These are phyloP conservation scores for Xylaria nigripes DNA, from an alignment of 495 filamentous ascomycete genomes.

Conservation along the genomic window DNA sequence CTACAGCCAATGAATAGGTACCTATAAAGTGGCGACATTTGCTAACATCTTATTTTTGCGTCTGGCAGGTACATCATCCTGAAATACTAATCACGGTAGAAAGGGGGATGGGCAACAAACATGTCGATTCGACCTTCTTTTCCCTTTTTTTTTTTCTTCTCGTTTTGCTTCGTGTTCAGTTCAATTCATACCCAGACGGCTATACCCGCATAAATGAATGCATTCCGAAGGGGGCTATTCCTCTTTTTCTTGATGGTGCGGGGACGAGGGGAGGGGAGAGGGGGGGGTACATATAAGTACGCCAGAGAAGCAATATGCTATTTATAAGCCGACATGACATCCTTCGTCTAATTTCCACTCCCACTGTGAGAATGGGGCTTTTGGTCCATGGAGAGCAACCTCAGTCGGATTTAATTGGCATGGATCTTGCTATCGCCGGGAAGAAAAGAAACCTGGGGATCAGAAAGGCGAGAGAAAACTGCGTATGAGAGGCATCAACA, in stretches of 20 bases:
- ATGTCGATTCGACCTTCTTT: background rate
- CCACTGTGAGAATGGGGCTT: background rate
- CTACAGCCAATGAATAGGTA: background rate
- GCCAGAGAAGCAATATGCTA: background rate
- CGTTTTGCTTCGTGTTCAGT: background rate
- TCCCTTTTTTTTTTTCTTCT: background rate
- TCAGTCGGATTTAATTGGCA: too few relatives aligned
- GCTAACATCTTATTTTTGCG: conserved; percentile 6
- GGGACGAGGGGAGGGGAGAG: background rate
- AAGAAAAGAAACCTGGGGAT: too few relatives aligned
- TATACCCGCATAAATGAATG: conserved; percentile 1
- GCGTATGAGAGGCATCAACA: too few relatives aligned
- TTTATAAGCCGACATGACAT: background rate
- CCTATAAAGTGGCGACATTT: background rate
- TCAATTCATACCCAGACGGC: background rate
- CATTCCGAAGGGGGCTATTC: background rate
- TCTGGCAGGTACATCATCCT: conserved; percentile 38
- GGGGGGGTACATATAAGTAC: background rate
- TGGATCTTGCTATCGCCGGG: too few relatives aligned
- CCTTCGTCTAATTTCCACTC: background rate
- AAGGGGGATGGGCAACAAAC: background rate
- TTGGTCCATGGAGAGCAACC: background rate
- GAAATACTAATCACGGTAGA: conserved; percentile 33
- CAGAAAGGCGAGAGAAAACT: too few relatives aligned
- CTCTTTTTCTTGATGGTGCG: background rate